These are phyloP conservation scores for Pinus albicaulis DNA, from an alignment of 75 land plant genomes.

Conservation along the genomic window DNA sequence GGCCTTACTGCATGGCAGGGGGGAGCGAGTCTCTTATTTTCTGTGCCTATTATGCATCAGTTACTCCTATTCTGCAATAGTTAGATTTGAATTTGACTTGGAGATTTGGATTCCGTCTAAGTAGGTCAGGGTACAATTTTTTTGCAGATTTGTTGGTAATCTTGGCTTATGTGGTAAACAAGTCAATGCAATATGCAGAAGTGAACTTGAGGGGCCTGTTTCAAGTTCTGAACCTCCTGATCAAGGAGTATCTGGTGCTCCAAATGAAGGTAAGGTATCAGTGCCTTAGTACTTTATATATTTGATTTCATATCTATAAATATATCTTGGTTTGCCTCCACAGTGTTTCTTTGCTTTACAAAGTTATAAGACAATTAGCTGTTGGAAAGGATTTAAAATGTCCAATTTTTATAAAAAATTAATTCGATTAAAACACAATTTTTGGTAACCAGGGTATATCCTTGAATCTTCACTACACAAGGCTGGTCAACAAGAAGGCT, in stretches of 20 bases:
- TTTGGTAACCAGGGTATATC: no score
- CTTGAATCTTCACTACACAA: no score
- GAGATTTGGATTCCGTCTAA: no score
- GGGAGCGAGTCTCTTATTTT: background rate
- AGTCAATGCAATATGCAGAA: constrained; percentile 48
- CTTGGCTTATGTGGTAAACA: constrained; percentile 80
- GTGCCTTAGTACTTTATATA: background rate
- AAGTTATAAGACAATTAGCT: background rate
- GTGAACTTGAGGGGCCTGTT: constrained; percentile 31
- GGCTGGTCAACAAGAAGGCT: no score
- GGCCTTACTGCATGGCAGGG: background rate
- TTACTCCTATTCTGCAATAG: background rate
- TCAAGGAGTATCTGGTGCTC: constrained; percentile 17
- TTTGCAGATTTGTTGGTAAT: constrained; percentile 76
- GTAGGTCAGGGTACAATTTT: no score
- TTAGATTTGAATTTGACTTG: background rate
- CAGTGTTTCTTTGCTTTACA: background rate
- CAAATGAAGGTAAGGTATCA: background rate
- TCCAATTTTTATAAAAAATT: background rate
- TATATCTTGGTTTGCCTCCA: background rate
- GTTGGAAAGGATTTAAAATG: background rate
- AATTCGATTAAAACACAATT: background rate
- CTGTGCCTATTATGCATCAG: background rate
- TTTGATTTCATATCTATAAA: background rate
- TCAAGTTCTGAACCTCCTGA: constrained; percentile 19